These are phyloP conservation scores for Candida suzukii DNA, from an alignment of 805 yeast species.

Conservation along the genomic window DNA sequence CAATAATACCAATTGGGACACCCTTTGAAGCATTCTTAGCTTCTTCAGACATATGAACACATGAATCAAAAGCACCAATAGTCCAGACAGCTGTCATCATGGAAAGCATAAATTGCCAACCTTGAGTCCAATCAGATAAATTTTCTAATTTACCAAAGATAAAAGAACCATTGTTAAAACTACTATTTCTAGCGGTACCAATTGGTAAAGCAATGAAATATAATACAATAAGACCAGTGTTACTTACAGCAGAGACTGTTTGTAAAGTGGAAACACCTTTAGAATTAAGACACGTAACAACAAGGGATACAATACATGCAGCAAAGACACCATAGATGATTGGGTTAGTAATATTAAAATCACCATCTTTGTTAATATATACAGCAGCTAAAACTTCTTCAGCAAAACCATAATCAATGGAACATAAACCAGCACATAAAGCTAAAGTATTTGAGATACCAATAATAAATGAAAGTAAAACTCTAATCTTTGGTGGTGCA, in stretches of 20 bases:
- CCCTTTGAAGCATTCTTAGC: slow-evolving; percentile 53
- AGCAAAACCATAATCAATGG: slow-evolving; percentile 61
- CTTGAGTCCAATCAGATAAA: slow-evolving; percentile 46
- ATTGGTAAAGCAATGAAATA: slow-evolving; percentile 58
- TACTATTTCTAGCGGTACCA: slow-evolving; percentile 35
- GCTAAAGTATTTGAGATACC: slow-evolving; percentile 64
- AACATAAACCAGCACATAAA: slow-evolving; percentile 53
- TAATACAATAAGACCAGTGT: slow-evolving; percentile 40
- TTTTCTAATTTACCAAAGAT: slow-evolving; percentile 49
- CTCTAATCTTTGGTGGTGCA: slow-evolving; percentile 45
- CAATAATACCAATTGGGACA: slow-evolving; percentile 56
- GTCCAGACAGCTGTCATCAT: slow-evolving; percentile 67
- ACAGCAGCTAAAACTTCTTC: slow-evolving; percentile 52
- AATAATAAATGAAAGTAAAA: slow-evolving; percentile 49
- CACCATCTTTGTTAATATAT: slow-evolving; percentile 39
- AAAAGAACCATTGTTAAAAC: slow-evolving; percentile 37
- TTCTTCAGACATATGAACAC: slow-evolving; percentile 70
- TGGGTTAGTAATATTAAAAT: slow-evolving; percentile 43
- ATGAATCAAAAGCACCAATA: slow-evolving; percentile 64
- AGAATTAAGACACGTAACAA: slow-evolving; percentile 49
- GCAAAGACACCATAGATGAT: slow-evolving; percentile 57
- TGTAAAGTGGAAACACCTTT: slow-evolving; percentile 49
- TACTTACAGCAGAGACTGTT: slow-evolving; percentile 48
- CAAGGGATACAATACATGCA: slow-evolving; percentile 47
- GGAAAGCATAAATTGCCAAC: slow-evolving; percentile 40